Base-by-base conservation (phyloP, 1,284 basidiomycete genomes). In the Exobasidium cylindrosporum region DNA sequence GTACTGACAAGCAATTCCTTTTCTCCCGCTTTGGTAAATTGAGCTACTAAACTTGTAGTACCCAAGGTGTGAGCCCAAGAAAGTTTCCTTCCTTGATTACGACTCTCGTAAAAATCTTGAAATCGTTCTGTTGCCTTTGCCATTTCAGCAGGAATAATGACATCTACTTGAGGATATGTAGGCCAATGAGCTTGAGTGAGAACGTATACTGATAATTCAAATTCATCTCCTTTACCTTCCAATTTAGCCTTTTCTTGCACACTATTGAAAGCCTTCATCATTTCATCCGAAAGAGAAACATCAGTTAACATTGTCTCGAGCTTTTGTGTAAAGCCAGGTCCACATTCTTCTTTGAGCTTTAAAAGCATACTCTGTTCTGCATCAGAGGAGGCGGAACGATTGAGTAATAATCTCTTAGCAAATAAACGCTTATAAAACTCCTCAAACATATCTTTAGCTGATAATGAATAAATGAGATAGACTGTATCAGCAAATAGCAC, bases 1-100 rank as follows among this genome's bases (percentile, higher is more conserved):
- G 97, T 83, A 72, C 90, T 93, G 65, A 98, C 88, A 7, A 88
- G 87, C 44, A 98, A 84, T 81, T 97, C 94, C 81, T 97, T 97
- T 69, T 83, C 81, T 0, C 87, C 90, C 1, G 82, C 81, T 61
- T 79, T 29, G 82, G 83, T 82, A 32, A 80, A 72, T 5, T 67
- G 50, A 7, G 77, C 71, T 2, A 59, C 64, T 50, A 80, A 58
- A 21, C 69, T 62, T 7, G 70, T 63, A 6, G 71, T 72, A 53
- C 77, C 78, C 14, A 80, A 65, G 28, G 67, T 71, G 57, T 80
- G 78, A 29, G 73, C 69, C 79, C 79, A 80, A 56, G 68, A 66
- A 57, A 80, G 56, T 28, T 67, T 61, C 52, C 79, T 67, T 1
- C 76, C 78, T 24, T 70, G 65, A 64, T 78, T 68, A 57, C 72